These are phyloP conservation scores for Zizania palustris DNA, from an alignment of 202 grass and related monocot genomes.

Conservation along the genomic window DNA sequence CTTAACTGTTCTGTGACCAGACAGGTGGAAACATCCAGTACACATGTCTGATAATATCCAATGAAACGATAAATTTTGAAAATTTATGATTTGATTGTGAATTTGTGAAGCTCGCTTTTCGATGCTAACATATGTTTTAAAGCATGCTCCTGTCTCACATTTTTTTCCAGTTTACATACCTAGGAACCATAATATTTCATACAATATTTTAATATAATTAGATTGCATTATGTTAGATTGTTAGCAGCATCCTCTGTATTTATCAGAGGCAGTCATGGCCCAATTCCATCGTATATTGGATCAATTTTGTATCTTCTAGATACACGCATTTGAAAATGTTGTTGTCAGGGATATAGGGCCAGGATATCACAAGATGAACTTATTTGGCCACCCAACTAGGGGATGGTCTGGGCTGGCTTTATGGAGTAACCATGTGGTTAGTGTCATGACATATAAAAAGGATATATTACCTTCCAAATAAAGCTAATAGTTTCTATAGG, in stretches of 20 bases:
- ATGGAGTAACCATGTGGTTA: too few relatives aligned
- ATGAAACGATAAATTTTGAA: neutral
- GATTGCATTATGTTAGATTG: neutral
- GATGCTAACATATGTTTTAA: constrained; percentile 1
- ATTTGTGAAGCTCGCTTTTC: neutral
- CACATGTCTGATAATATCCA: neutral
- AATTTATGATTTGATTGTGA: neutral
- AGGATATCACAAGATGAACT: too few relatives aligned
- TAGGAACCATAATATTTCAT: neutral
- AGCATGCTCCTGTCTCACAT: too few relatives aligned
- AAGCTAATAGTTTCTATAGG: too few relatives aligned
- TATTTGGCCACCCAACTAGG: too few relatives aligned
- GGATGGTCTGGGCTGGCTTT: too few relatives aligned
- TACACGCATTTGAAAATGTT: too few relatives aligned
- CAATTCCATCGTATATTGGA: neutral
- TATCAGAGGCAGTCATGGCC: neutral
- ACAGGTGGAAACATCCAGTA: neutral
- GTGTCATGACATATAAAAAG: too few relatives aligned
- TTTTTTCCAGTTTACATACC: too few relatives aligned
- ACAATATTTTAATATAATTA: neutral
- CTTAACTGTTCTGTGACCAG: neutral
- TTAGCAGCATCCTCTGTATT: neutral
- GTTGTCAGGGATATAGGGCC: too few relatives aligned
- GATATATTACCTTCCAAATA: too few relatives aligned
- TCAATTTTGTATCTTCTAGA: neutral